phyloP scores from a whole-genome alignment of 176 grass and related monocot species.

The Oryza glumipatula region DNA sequence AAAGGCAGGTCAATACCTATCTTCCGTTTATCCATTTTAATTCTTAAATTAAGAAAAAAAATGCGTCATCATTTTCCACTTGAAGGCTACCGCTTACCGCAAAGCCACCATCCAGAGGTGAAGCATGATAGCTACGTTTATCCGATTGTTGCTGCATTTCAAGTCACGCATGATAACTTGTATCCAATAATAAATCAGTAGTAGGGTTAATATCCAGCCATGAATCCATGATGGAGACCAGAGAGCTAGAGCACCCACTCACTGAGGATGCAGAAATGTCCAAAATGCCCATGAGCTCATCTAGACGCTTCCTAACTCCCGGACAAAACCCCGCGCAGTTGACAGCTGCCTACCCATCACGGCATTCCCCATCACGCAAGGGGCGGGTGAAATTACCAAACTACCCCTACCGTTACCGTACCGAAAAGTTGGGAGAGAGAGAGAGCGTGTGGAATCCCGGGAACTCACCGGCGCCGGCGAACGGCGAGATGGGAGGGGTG shows the following conservation, averaged over 20 bases:
- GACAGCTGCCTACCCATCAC: slow-evolving; percentile 30
- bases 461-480: slow-evolving; percentile 67
- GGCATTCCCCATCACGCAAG: slow-evolving; percentile 6
- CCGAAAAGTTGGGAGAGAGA: not conserved
- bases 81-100: slow-evolving; percentile 29
- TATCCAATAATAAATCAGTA: slow-evolving; percentile 31
- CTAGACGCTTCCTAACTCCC: slow-evolving; percentile 51
- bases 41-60: slow-evolving; percentile 5
- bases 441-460: not conserved
- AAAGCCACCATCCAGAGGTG: not conserved
- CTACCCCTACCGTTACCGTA: slow-evolving; percentile 12
- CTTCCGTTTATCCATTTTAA: slow-evolving; percentile 4
- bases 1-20: not conserved
- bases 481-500: slow-evolving; percentile 81
- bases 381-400: slow-evolving; percentile 31
- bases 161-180: slow-evolving; percentile 37
- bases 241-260: slow-evolving; percentile 18
- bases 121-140: slow-evolving; percentile 35
- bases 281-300: slow-evolving; percentile 37
- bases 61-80: slow-evolving; percentile 2
- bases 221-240: slow-evolving; percentile 47
- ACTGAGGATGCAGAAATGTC: slow-evolving; percentile 17
- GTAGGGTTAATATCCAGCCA: slow-evolving; percentile 37
- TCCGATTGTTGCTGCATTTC: slow-evolving; percentile 38
- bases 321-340: slow-evolving; percentile 47